Evolutionary conservation across 352 stramenopile genomes (phyloP).

Genomic region (Phytophthora pini): DNA sequence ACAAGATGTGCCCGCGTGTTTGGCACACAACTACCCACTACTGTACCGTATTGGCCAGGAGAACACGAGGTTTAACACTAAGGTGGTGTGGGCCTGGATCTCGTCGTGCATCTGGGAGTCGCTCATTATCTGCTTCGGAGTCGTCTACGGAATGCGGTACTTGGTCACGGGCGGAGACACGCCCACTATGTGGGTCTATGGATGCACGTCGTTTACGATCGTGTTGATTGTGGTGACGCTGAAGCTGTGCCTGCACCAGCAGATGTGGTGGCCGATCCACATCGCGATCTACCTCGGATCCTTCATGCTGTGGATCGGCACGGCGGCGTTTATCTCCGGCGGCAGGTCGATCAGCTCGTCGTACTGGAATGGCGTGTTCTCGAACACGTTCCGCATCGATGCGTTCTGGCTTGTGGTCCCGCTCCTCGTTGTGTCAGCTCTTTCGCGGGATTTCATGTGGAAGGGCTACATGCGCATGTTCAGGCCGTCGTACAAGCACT

Average conservation of each 20-base stretch:
- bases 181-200: constrained; percentile 94
- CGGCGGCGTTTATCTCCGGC: constrained; percentile 74
- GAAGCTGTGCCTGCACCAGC: constrained; percentile 92
- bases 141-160: constrained; percentile 84
- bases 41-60: constrained; percentile 87
- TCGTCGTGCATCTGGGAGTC: constrained; percentile 86
- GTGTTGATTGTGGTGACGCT: constrained; percentile 95
- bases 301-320: constrained; percentile 76
- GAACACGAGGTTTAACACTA: constrained; percentile 88
- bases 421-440: constrained; percentile 68
- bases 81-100: constrained; percentile 86
- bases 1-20: constrained; percentile 79
- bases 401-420: constrained; percentile 84
- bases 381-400: constrained; percentile 65
- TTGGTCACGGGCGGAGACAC: constrained; percentile 86
- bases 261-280: constrained; percentile 87
- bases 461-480: constrained; percentile 88
- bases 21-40: constrained; percentile 74
- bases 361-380: constrained; percentile 88
- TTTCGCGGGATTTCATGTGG: constrained; percentile 83
- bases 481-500: constrained; percentile 83
- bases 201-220: constrained; percentile 93
- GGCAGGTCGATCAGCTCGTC: constrained; percentile 75
- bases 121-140: constrained; percentile 84
- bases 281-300: constrained; percentile 73